Conservation (phyloP, 169 alveolate genomes). For the Theileria orientalis region DNA sequence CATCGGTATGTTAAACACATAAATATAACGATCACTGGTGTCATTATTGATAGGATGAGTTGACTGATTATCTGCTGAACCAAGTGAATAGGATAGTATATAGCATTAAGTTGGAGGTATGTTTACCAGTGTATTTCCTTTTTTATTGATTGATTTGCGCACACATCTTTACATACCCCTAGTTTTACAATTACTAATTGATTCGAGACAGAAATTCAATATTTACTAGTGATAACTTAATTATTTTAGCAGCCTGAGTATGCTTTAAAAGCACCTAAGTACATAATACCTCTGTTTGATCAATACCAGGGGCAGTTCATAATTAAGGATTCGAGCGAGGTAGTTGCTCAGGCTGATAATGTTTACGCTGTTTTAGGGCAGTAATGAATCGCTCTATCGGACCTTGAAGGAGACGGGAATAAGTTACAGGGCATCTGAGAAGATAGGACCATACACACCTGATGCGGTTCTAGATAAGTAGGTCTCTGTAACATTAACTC, state of each 20-base stretch:
- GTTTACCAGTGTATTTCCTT: neutral
- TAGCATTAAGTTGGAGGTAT: conserved; percentile 48
- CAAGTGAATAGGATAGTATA: conserved; percentile 60
- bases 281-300: conserved; percentile 13
- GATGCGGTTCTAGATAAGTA: conserved; percentile 33
- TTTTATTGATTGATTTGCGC: neutral
- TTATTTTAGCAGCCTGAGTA: conserved; percentile 29
- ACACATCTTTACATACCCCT: neutral
- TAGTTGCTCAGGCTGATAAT: neutral
- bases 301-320: conserved; percentile 58
- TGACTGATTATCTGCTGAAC: conserved; percentile 19
- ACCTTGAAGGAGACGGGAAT: conserved; percentile 24
- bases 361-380: neutral
- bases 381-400: conserved; percentile 10
- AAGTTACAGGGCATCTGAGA: neutral
- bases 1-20: neutral
- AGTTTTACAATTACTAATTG: neutral
- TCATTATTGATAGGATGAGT: conserved; percentile 58
- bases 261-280: neutral
- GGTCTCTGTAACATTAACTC: neutral
- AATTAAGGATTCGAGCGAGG: neutral
- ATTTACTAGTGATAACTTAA: neutral
- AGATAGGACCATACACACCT: conserved; percentile 30
- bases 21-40: neutral
- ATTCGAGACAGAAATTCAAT: neutral